Evolutionary conservation across 495 filamentous ascomycete genomes (phyloP).

Genomic region (Amphirosellinia nigrospora): DNA sequence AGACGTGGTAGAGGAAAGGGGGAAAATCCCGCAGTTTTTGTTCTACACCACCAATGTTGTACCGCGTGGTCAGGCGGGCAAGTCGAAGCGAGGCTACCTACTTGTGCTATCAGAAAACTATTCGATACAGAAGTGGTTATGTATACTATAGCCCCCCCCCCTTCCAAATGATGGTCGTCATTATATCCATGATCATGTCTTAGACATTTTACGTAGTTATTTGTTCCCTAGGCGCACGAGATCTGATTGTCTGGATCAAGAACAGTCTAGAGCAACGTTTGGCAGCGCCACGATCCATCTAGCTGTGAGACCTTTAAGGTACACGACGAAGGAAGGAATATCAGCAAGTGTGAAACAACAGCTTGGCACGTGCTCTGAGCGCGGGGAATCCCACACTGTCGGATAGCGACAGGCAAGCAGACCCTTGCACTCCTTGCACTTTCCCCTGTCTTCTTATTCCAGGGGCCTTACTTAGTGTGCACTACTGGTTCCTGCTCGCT

Average conservation of each 20-base stretch:
- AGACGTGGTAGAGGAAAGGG: too few species aligned
- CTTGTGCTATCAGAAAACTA: too few species aligned
- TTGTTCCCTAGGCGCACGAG: background rate
- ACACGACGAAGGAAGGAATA: background rate
- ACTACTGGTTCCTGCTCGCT: too few species aligned
- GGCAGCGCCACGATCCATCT: background rate
- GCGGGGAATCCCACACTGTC: constrained; percentile 25
- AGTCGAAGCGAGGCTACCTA: background rate
- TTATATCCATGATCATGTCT: background rate
- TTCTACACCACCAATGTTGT: background rate
- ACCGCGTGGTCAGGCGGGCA: background rate
- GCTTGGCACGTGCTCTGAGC: constrained; percentile 22
- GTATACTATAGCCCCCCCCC: too few species aligned
- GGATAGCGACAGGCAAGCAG: constrained; percentile 17
- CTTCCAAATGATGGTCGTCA: too few species aligned
- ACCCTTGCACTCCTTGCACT: constrained; percentile 9
- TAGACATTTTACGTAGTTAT: background rate
- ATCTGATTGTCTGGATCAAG: background rate
- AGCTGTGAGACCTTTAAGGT: background rate
- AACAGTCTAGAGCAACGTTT: background rate
- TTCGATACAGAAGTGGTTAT: too few species aligned
- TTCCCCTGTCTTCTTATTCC: background rate
- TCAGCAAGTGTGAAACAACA: constrained; percentile 12
- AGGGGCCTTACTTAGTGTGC: background rate
- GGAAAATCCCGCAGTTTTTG: constrained; percentile 9